Evolutionary conservation across 805 yeast genomes (phyloP).

Genomic region (Lipomyces orientalis): DNA sequence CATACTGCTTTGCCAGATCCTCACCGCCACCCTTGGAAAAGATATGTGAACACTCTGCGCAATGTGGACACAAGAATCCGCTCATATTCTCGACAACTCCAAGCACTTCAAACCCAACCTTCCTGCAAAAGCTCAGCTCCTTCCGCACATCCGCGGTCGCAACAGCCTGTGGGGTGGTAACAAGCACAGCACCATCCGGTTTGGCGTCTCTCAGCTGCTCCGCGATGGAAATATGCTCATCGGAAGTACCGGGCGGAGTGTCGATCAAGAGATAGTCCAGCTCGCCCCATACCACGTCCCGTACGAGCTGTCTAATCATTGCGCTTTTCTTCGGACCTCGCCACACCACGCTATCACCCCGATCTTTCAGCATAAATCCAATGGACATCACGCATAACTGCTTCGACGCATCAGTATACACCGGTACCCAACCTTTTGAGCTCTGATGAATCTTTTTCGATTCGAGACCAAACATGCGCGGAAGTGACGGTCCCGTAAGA

Average conservation of each 20-base stretch:
- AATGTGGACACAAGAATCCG: conserved; percentile 93
- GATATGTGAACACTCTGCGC: conserved; percentile 84
- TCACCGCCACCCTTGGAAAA: conserved; percentile 94
- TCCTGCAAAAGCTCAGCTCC: conserved; percentile 88
- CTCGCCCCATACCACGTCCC: conserved; percentile 90
- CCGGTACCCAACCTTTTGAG: conserved; percentile 91
- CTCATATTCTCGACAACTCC: conserved; percentile 97
- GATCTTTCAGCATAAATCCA: conserved; percentile 81
- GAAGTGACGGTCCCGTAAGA: conserved; percentile 94
- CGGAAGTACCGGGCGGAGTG: conserved; percentile 99
- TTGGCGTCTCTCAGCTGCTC: conserved; percentile 73
- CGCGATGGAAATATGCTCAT: conserved; percentile 96
- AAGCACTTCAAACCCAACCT: conserved; percentile 76
- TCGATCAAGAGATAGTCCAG: conserved; percentile 81
- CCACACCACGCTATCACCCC: conserved; percentile 96
- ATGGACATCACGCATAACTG: conserved; percentile 77
- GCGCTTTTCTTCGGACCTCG: conserved; percentile 98
- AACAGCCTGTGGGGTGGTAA: conserved; percentile 94
- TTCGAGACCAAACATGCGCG: conserved; percentile 95
- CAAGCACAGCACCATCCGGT: conserved; percentile 92
- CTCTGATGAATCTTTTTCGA: conserved; percentile 78
- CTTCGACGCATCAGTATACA: conserved; percentile 51
- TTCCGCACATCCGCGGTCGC: conserved; percentile 94
- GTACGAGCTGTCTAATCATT: conserved; percentile 91
- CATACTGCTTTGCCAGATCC: conserved; percentile 64